phyloP scores from a whole-genome alignment of 1,284 basidiomycete genomes.

The Ustilago loliicola region DNA sequence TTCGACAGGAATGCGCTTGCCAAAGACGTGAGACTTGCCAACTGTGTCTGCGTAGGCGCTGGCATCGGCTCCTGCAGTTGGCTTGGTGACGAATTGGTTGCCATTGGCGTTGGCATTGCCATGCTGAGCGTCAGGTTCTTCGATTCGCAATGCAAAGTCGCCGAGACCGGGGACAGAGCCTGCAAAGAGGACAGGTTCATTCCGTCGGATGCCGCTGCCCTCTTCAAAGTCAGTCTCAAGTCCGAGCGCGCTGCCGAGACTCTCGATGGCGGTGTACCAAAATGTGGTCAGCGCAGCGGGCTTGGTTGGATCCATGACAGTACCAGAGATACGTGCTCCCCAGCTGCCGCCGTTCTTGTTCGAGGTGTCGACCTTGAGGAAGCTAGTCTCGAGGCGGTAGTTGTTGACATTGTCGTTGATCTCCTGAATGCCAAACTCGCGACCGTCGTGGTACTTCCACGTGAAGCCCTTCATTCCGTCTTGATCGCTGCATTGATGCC shows the following conservation, averaged over 20 bases:
- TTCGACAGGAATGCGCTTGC: constrained; percentile 77
- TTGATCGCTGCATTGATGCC: constrained; percentile 90
- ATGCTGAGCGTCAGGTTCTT: constrained; percentile 77
- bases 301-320: constrained; percentile 76
- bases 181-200: constrained; percentile 76
- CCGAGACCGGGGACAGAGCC: constrained; percentile 83
- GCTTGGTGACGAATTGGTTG: constrained; percentile 30
- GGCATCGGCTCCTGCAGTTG: constrained; percentile 74
- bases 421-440: constrained; percentile 85
- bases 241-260: constrained; percentile 78
- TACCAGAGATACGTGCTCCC: constrained; percentile 87
- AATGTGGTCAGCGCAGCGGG: constrained; percentile 80
- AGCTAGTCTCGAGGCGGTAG: constrained; percentile 84
- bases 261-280: constrained; percentile 88
- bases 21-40: constrained; percentile 81
- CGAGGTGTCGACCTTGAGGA: constrained; percentile 78
- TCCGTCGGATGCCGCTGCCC: constrained; percentile 75
- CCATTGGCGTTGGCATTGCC: constrained; percentile 73
- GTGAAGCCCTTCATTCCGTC: constrained; percentile 85
- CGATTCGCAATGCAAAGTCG: constrained; percentile 82
- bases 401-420: constrained; percentile 86
- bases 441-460: constrained; percentile 88
- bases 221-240: constrained; percentile 78
- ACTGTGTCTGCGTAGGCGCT: constrained; percentile 77
- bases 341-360: constrained; percentile 76